phyloP scores from a whole-genome alignment of 108 stramenopile species.

The Cafeteria roenbergensis region DNA sequence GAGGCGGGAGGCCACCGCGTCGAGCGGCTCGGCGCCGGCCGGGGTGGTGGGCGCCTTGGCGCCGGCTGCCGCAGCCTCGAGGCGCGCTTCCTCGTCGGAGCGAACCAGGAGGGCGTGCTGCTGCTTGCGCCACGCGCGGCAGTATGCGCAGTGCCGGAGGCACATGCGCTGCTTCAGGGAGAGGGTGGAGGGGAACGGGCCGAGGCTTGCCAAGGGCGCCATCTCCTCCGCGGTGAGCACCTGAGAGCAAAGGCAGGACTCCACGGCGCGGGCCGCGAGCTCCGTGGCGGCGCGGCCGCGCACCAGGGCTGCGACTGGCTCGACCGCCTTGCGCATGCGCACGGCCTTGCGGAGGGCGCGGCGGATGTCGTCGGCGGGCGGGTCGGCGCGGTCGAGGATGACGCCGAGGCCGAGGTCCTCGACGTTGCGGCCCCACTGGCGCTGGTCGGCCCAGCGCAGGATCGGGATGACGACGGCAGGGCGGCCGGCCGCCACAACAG shows the following conservation, averaged over 20 bases:
- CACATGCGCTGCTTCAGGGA: not conserved
- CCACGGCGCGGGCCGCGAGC: not conserved
- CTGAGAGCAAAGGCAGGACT: not conserved
- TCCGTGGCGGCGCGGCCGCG: not conserved
- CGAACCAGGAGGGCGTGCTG: no score
- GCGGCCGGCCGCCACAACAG: constrained; percentile 49
- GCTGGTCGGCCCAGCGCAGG: constrained; percentile 22
- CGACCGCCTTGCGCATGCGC: not conserved
- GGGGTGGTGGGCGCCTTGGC: no score
- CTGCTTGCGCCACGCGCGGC: not conserved
- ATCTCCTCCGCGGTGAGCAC: not conserved
- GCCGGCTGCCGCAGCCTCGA: no score
- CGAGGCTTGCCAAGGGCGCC: not conserved
- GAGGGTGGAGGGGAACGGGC: not conserved
- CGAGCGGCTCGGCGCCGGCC: no score
- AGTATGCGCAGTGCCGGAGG: not conserved
- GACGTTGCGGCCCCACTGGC: constrained; percentile 3
- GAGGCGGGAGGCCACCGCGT: no score
- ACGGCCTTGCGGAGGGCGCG: not conserved
- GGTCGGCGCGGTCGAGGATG: not conserved
- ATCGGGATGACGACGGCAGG: constrained; percentile 64
- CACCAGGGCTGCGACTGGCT: not conserved
- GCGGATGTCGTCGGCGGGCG: not conserved
- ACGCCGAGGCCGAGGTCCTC: constrained; percentile 4
- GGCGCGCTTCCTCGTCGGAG: no score